Evolutionary conservation across 1,139 yeast species (phyloP), one percentile per base, ranked within the genome.

Genomic region (Wickerhamomyces sp.): DNA sequence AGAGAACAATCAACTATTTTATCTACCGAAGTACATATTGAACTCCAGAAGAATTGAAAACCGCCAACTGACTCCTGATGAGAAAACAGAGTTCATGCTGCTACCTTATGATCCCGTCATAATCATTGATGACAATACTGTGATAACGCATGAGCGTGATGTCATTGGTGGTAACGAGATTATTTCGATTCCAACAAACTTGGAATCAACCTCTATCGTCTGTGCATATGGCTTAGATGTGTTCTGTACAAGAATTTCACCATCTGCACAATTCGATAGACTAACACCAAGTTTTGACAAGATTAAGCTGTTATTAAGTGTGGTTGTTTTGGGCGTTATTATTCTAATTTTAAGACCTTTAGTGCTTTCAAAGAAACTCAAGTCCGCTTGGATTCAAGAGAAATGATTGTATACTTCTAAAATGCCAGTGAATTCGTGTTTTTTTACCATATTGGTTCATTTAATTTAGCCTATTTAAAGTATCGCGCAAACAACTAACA

Each of bases 211-310:
- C 0, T 69, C 83, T 3, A 69, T 85, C 28, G 74, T 89, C 2
- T 81, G 94, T 47, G 73, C 77, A 19, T 65, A 74, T 39, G 88
- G 87, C 28, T 65, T 70, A 31, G 95, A 87, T 56, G 62, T 84
- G 17, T 90, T 85, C 64, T 86, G 90, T 57, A 81, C 94, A 1
- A 68, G 79, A 39, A 70, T 85, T 18, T 76, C 85, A 39, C 97
- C 97, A 1, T 87, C 96, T 0, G 75, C 76, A 39, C 86, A 89
- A 37, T 90, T 87, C 63, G 98, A 92, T 61, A 68, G 80, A 43
- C 72, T 89, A 55, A 74, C 81, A 33, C 68, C 72, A 35, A 70
- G 70, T 32, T 92, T 92, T 56, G 89, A 82, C 50, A 83, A 78
- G 53, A 55, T 66, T 14, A 83, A 81, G 52, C 72, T 92, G 39